A percentile compares a stretch with the other conserved stretches of the same genome.
Conservation (phyloP, 148 eudicot species). For the Polygonum maritimum region DNA sequence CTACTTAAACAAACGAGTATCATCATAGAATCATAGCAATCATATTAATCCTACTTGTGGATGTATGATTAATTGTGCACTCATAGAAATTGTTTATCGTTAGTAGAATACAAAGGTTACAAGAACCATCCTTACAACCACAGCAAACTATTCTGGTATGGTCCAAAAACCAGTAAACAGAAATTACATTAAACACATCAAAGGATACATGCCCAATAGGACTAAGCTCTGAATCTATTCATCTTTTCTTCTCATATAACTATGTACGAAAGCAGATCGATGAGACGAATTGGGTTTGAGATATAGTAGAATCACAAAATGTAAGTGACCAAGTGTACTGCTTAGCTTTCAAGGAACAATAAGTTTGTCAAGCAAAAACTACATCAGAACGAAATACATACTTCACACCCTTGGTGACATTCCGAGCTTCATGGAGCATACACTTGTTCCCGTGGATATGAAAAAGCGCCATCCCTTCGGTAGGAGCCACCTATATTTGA, state of each 20-base stretch:
- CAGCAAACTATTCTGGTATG: neutral
- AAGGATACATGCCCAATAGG: neutral
- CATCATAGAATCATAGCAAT: neutral
- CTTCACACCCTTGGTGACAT: conserved; percentile 76
- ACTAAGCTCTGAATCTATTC: neutral
- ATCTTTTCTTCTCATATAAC: neutral
- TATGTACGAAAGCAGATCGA: neutral
- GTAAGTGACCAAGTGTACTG: neutral
- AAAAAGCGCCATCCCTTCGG: conserved; percentile 87
- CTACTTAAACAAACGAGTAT: neutral
- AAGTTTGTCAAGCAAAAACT: conserved; percentile 45
- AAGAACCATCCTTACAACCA: neutral
- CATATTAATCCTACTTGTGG: neutral
- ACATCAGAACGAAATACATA: conserved; percentile 92
- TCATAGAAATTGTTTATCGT: neutral
- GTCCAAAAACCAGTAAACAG: neutral
- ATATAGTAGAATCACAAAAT: neutral
- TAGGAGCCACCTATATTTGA: conserved; percentile 61
- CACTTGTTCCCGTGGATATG: conserved; percentile 89
- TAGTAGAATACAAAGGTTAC: neutral
- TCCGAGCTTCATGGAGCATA: conserved; percentile 93
- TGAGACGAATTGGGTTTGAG: neutral
- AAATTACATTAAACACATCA: neutral
- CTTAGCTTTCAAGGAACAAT: neutral
- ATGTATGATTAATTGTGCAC: neutral